Conservation (phyloP, 805 yeast species). For the Jamesozyma hellenica region DNA sequence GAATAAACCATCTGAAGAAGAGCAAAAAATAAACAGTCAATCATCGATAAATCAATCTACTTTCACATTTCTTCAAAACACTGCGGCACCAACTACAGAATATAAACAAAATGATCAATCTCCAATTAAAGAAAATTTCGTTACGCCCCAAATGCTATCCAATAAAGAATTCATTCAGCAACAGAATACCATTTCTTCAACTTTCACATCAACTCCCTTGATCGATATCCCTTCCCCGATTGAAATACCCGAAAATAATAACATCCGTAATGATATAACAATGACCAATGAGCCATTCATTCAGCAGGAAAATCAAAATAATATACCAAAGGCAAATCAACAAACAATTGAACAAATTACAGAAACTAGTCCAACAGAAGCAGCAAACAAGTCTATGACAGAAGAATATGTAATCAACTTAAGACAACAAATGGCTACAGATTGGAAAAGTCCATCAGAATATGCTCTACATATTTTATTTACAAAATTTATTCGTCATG, state of each 20-base stretch:
- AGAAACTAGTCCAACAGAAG: conserved; percentile 8
- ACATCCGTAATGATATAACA: neutral
- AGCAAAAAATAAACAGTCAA: neutral
- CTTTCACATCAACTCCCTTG: conserved; percentile 6
- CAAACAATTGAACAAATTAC: neutral
- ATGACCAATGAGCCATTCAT: neutral
- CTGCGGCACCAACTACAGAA: neutral
- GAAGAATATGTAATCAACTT: conserved; percentile 22
- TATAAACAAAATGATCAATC: neutral
- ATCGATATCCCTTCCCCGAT: conserved; percentile 15
- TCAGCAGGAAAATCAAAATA: neutral
- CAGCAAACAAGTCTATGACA: conserved; percentile 10
- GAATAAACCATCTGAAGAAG: neutral
- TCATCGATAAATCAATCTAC: neutral
- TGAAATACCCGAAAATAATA: conserved; percentile 6
- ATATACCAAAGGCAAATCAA: neutral
- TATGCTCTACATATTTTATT: conserved; percentile 90
- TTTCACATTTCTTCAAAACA: conserved; percentile 2
- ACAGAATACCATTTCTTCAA: conserved; percentile 1
- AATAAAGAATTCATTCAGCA: neutral
- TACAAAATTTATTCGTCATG: conserved; percentile 88
- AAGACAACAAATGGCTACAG: conserved; percentile 38
- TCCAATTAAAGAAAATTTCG: neutral
- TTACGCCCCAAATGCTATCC: conserved; percentile 1
- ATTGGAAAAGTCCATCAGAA: conserved; percentile 67